phyloP scores from a whole-genome alignment of 371 early-diverging fungal genomes.

The Neoconidiobolus thromboides region DNA sequence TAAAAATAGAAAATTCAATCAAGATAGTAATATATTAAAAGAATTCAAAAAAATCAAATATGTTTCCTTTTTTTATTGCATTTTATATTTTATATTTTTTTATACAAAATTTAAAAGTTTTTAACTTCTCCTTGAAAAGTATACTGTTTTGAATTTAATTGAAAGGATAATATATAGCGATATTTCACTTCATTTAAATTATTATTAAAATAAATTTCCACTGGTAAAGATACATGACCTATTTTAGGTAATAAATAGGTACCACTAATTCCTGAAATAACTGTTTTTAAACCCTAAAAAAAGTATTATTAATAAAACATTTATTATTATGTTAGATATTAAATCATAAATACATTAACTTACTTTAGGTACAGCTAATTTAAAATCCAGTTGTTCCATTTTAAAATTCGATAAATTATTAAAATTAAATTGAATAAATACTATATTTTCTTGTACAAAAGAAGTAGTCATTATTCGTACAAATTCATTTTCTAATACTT shows the following conservation, averaged over 20 bases:
- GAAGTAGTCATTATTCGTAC: not conserved
- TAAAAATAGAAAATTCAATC: too few species aligned
- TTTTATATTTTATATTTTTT: too few species aligned
- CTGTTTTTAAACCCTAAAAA: not conserved
- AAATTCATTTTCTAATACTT: too few species aligned
- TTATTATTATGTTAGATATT: not conserved
- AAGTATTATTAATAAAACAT: not conserved
- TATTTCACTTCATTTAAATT: not conserved
- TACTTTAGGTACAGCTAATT: constrained; percentile 8
- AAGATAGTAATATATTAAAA: too few species aligned
- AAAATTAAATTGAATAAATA: constrained; percentile 5
- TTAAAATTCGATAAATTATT: not conserved
- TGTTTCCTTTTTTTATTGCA: too few species aligned
- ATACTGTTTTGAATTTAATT: not conserved
- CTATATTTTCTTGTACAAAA: not conserved
- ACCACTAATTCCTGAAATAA: not conserved
- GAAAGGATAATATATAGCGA: constrained; percentile 3
- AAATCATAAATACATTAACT: not conserved
- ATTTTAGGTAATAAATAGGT: constrained; percentile 1
- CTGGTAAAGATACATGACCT: constrained; percentile 6
- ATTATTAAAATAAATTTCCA: not conserved
- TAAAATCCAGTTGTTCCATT: constrained; percentile 5
- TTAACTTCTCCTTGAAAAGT: constrained; percentile 2
- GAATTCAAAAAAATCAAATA: too few species aligned
- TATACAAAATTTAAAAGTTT: not conserved